phyloP scores from a whole-genome alignment of 2,329 filamentous ascomycete genomes.

The Sordariomycetes sp. region DNA sequence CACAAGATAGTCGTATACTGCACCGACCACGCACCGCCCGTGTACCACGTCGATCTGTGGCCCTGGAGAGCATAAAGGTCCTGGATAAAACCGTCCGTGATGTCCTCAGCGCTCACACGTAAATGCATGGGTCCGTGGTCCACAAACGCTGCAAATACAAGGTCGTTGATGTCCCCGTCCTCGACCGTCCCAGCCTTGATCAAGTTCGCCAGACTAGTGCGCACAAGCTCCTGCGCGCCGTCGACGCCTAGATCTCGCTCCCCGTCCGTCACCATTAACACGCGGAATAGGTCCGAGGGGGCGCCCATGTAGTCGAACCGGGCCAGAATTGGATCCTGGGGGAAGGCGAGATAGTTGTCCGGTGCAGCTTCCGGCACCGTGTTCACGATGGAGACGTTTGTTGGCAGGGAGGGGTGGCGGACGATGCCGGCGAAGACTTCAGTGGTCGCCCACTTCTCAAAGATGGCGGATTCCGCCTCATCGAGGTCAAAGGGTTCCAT shows the following conservation, averaged over 20 bases:
- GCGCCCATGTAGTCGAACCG: constrained; percentile 19
- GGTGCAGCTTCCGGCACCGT: constrained; percentile 9
- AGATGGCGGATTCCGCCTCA: constrained; percentile 10
- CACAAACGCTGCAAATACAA: constrained; percentile 21
- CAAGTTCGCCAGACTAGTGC: constrained; percentile 15
- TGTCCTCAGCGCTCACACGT: constrained; percentile 18
- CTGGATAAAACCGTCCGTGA: constrained; percentile 27
- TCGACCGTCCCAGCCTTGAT: constrained; percentile 15
- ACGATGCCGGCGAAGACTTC: constrained; percentile 15
- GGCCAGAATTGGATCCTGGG: constrained; percentile 11
- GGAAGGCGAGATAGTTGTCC: constrained; percentile 14
- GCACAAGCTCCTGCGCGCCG: constrained; percentile 14
- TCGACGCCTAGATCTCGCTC: constrained; percentile 8
- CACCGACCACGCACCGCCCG: constrained; percentile 25
- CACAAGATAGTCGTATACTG: constrained; percentile 20
- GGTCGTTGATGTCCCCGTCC: constrained; percentile 9
- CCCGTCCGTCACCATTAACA: constrained; percentile 17
- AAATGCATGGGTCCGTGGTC: constrained; percentile 25
- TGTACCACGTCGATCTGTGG: constrained; percentile 30
- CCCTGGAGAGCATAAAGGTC: constrained; percentile 30
- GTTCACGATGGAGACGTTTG: constrained; percentile 11
- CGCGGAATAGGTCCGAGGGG: constrained; percentile 17
- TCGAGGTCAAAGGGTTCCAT: constrained; percentile 11
- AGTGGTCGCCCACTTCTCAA: constrained; percentile 10
- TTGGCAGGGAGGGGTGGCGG: constrained; percentile 12